Evolutionary conservation across 306 rosid genomes (phyloP).

Genomic region (Corylus heterophylla): DNA sequence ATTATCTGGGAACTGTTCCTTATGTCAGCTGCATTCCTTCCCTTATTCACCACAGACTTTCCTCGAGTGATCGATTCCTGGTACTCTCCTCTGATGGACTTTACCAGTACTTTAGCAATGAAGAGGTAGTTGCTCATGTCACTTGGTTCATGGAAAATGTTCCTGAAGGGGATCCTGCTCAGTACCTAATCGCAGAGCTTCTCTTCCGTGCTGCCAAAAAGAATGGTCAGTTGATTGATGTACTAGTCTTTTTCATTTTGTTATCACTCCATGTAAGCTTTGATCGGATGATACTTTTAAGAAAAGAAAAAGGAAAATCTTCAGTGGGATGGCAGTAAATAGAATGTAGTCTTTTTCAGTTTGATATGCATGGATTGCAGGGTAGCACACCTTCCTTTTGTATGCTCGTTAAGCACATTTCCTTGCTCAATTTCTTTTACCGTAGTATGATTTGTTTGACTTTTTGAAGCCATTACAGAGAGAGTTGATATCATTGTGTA

Average conservation of each 20-base stretch:
- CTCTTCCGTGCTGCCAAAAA: conserved; percentile 72
- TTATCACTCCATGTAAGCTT: not conserved
- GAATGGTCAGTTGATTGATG: conserved; percentile 48
- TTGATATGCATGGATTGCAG: not conserved
- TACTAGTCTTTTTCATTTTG: conserved; percentile 4
- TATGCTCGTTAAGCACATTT: not conserved
- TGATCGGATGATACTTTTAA: not conserved
- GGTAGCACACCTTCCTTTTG: not conserved
- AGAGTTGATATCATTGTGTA: not conserved
- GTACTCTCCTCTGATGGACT: conserved; percentile 68
- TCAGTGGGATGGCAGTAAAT: not conserved
- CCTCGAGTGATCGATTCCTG: conserved; percentile 64
- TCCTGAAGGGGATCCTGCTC: conserved; percentile 79
- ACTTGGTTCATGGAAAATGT: conserved; percentile 67
- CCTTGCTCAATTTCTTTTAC: not conserved
- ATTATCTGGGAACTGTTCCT: conserved; percentile 50
- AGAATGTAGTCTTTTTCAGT: not conserved
- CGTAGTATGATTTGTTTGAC: not conserved
- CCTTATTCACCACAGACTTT: conserved; percentile 57
- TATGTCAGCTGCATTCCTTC: conserved; percentile 60
- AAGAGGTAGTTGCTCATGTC: conserved; percentile 69
- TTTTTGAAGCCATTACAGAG: not conserved
- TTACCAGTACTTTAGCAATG: conserved; percentile 66
- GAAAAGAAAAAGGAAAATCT: not conserved
- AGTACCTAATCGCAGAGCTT: conserved; percentile 65